Conservation (phyloP, 108 stramenopile species). For the Cyclostephanos invisitatus region DNA sequence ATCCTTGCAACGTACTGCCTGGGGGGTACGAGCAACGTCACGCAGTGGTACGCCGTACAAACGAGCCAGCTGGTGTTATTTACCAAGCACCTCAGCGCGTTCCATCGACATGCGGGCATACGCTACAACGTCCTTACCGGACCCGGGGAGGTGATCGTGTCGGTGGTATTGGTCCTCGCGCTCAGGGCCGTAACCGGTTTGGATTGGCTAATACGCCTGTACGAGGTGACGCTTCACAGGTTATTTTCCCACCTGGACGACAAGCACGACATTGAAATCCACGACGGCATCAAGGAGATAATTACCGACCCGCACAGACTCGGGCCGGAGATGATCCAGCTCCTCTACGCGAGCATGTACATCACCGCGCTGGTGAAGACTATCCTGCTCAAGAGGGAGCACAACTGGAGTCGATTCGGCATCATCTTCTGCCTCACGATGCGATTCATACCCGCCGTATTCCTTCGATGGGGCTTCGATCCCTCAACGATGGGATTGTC, state of each 20-base stretch:
- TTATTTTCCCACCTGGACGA: slow-evolving; percentile 48
- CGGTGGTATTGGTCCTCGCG: slow-evolving; percentile 58
- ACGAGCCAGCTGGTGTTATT: slow-evolving; percentile 78
- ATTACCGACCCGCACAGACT: slow-evolving; percentile 53
- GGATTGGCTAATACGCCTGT: slow-evolving; percentile 68
- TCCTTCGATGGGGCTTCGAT: slow-evolving; percentile 58
- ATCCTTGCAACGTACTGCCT: slow-evolving; percentile 81
- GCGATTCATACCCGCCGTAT: slow-evolving; percentile 75
- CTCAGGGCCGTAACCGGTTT: slow-evolving; percentile 75
- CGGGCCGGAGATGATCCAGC: slow-evolving; percentile 60
- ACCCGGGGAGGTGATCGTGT: slow-evolving; percentile 82
- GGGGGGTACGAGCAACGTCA: slow-evolving; percentile 63
- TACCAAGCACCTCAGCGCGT: slow-evolving; percentile 85
- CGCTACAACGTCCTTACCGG: slow-evolving; percentile 85
- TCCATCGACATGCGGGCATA: slow-evolving; percentile 83
- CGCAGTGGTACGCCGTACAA: slow-evolving; percentile 91
- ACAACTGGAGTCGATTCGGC: slow-evolving; percentile 86
- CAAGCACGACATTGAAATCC: slow-evolving; percentile 53
- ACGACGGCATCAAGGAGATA: slow-evolving; percentile 49
- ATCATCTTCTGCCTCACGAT: slow-evolving; percentile 72
- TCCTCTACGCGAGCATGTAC: slow-evolving; percentile 71
- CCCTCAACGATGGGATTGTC: slow-evolving; percentile 32
- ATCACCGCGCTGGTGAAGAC: slow-evolving; percentile 65
- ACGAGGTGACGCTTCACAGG: slow-evolving; percentile 56
- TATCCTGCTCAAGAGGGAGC: slow-evolving; percentile 55